Evolutionary conservation across 2,329 filamentous ascomycete species (phyloP).

Genomic region (Fusarium xyrophilum): DNA sequence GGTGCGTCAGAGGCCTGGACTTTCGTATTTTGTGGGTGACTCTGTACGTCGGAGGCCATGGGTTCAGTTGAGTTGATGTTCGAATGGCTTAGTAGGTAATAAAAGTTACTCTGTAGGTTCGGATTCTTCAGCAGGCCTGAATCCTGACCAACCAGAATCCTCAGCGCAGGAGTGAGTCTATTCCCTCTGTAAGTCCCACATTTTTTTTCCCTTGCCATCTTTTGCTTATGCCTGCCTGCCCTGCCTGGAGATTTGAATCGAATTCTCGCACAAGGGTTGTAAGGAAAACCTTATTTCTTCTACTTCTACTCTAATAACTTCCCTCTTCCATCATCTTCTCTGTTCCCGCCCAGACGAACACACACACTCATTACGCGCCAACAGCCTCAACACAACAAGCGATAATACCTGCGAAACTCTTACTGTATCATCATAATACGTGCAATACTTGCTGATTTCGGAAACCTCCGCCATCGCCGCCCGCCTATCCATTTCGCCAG

Average conservation of each 20-base stretch:
- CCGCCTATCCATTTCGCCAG: slow-evolving; percentile 14
- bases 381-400: background rate
- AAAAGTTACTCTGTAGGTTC: too few relatives aligned
- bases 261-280: slow-evolving; percentile 26
- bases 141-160: slow-evolving; percentile 29
- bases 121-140: slow-evolving; percentile 22
- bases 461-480: slow-evolving; percentile 26
- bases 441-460: slow-evolving; percentile 16
- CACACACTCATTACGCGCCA: background rate
- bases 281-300: slow-evolving; percentile 37
- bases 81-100: slow-evolving; percentile 5
- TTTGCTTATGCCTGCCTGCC: slow-evolving; percentile 12
- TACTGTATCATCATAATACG: slow-evolving; percentile 17
- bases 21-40: slow-evolving; percentile 30
- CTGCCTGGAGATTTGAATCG: slow-evolving; percentile 28
- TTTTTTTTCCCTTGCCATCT: slow-evolving; percentile 26
- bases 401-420: slow-evolving; percentile 13
- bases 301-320: slow-evolving; percentile 10
- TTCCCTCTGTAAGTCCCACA: slow-evolving; percentile 15
- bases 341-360: background rate
- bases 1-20: slow-evolving; percentile 28
- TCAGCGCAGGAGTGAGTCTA: slow-evolving; percentile 3
- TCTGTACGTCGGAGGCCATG: background rate
- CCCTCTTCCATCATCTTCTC: slow-evolving; percentile 22
- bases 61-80: background rate